Conservation (phyloP, 2,329 filamentous ascomycete genomes). For the Tricladium varicosporioides region DNA sequence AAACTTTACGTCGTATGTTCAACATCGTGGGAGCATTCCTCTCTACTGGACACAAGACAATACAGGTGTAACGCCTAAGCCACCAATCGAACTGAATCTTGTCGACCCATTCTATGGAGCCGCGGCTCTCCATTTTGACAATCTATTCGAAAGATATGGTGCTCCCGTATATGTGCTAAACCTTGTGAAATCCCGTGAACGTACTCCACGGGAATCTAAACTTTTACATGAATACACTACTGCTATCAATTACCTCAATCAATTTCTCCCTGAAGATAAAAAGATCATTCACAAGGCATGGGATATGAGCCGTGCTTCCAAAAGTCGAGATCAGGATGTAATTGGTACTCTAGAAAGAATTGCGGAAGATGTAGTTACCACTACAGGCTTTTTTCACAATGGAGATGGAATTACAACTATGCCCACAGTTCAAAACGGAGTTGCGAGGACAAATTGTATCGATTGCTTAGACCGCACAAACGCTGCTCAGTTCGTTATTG, state of each 20-base stretch:
- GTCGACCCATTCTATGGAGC: conserved; percentile 94
- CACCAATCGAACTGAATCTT: conserved; percentile 92
- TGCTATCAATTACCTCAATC: conserved; percentile 88
- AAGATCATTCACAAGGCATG: conserved; percentile 93
- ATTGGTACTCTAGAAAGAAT: conserved; percentile 89
- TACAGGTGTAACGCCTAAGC: conserved; percentile 92
- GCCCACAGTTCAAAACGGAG: conserved; percentile 79
- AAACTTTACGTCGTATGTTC: conserved; percentile 92
- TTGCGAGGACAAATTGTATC: conserved; percentile 95
- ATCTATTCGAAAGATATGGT: conserved; percentile 90
- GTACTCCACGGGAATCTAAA: conserved; percentile 88
- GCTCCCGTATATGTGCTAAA: conserved; percentile 90
- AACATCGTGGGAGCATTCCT: conserved; percentile 94
- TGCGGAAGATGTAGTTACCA: conserved; percentile 79
- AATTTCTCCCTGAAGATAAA: conserved; percentile 79
- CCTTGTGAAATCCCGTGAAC: conserved; percentile 83
- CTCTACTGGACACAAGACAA: conserved; percentile 97
- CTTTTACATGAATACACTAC: conserved; percentile 83
- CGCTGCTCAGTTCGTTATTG: conserved; percentile 96
- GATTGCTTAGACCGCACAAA: conserved; percentile 97
- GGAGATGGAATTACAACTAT: conserved; percentile 68
- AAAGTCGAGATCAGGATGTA: conserved; percentile 88
- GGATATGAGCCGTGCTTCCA: conserved; percentile 97
- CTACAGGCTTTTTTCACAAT: conserved; percentile 94
- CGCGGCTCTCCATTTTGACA: conserved; percentile 90